Base-by-base conservation (phyloP, 108 stramenopile species). In the Cyclostephanos tholiformis region DNA sequence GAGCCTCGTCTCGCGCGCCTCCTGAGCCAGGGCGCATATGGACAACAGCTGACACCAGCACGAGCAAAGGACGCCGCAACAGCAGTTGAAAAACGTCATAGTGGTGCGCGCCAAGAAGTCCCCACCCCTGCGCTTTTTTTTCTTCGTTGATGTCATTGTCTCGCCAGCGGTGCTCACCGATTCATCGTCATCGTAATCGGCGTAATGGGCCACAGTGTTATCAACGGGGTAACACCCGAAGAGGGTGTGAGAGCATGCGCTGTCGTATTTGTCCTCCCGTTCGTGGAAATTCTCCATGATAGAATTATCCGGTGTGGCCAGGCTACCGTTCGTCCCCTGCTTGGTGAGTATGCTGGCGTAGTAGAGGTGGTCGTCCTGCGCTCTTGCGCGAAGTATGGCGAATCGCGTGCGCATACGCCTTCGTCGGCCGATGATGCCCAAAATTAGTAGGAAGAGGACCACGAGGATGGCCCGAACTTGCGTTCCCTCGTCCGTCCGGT, bases 141-240 rank as follows among this genome's bases (percentile, higher is more conserved):
- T 87, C 25, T 49, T 65, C 38, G 68, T 60, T 4, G 9, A 8
- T 19, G 46, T 67, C 41, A 26, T 30, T 29, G 11, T 26, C 22
- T 25, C 27, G 20, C 61, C 53, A 25, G 20, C 25, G 5, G 53
- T 63, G 32, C 77, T 79, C 20, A 51, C 49, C 20, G 80, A 76
- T 53, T 87, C 69, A 16, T 87, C 76, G 9, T 89, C 86, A 17
- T 89, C 88, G 65, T 83, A 84, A 53, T 89, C 88, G n/a, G 87
- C 89, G 23, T 88, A 87, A 36, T 77, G 55, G 11, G 87, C 69
- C 36, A 56, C 23, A 13, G 58, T 69, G 52, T 65, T 81, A 75
- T 95, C 94, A 11, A 86, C 82, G 38, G 94, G 94, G 80, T 95
- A 95, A 74, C 94, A 95, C 22, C 94, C 94, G 65, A 86, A 90